Conservation (phyloP, 1,284 basidiomycete genomes). For the Coniophora puteana region DNA sequence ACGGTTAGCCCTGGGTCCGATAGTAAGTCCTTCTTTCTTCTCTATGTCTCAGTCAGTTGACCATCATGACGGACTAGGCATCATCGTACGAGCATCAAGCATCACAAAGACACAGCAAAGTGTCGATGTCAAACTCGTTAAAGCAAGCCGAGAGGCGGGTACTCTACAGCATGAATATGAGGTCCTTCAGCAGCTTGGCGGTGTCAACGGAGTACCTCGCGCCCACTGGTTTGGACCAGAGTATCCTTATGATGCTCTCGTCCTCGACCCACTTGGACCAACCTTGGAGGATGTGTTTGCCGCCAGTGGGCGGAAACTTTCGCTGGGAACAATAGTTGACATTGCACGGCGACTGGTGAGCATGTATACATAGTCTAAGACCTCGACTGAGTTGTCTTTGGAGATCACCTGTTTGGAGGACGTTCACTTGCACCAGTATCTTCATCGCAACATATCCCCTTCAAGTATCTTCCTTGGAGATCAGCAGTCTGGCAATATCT, state of each 20-base stretch:
- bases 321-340: neutral
- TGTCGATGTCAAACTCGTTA: neutral
- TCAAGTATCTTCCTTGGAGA: neutral
- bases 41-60: neutral
- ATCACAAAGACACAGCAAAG: neutral
- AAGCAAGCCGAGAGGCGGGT: too few species aligned
- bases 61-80: neutral
- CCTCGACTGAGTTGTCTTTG: neutral
- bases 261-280: conserved; percentile 1
- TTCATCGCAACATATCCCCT: conserved; percentile 3
- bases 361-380: neutral
- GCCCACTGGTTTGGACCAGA: conserved; percentile 42
- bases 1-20: neutral
- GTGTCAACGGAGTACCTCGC: conserved; percentile 39
- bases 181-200: conserved; percentile 31
- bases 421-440: neutral
- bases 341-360: conserved; percentile 1
- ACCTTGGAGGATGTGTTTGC: conserved; percentile 2
- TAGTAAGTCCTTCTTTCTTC: neutral
- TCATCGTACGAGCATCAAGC: neutral
- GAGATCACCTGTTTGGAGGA: conserved; percentile 1
- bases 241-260: conserved; percentile 26
- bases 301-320: neutral
- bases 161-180: neutral
- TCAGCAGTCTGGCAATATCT: conserved; percentile 11